phyloP scores from a whole-genome alignment of 2,329 filamentous ascomycete genomes.

The Metarhizium brunneum region DNA sequence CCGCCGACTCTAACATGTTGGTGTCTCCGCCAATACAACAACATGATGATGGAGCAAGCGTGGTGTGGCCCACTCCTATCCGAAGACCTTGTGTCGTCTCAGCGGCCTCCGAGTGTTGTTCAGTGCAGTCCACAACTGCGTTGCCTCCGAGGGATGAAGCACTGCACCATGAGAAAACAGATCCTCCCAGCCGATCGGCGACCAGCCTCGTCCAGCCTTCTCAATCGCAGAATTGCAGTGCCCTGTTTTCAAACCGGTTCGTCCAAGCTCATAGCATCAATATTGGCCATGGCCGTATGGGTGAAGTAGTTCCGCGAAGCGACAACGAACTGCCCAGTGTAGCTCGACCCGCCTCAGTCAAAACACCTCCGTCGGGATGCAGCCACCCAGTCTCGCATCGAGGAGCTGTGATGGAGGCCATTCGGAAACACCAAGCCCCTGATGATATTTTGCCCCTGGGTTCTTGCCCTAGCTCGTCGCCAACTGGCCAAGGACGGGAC shows the following conservation, averaged over 20 bases:
- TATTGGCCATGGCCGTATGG: not conserved
- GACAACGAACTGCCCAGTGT: not conserved
- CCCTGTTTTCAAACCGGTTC: not conserved
- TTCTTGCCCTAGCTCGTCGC: not conserved
- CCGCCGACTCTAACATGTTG: not conserved
- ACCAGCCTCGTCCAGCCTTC: not conserved
- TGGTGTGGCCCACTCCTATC: not conserved
- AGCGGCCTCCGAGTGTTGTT: not conserved
- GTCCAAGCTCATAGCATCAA: not conserved
- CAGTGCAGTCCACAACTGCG: not conserved
- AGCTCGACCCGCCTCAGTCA: not conserved
- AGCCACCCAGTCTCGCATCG: not conserved
- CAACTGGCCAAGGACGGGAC: not conserved
- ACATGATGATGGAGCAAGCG: not conserved
- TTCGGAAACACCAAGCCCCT: not conserved
- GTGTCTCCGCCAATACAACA: not conserved
- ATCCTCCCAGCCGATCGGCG: not conserved
- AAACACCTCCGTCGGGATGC: not conserved
- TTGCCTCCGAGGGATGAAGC: not conserved
- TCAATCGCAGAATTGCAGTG: not conserved
- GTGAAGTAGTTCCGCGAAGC: not conserved
- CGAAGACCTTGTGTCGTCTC: not conserved
- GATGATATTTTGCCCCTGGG: not conserved
- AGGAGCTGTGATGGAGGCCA: not conserved
- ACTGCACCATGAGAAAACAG: not conserved